Conservation (phyloP, 208 protist genomes). For the Borovskyia barvae region DNA sequence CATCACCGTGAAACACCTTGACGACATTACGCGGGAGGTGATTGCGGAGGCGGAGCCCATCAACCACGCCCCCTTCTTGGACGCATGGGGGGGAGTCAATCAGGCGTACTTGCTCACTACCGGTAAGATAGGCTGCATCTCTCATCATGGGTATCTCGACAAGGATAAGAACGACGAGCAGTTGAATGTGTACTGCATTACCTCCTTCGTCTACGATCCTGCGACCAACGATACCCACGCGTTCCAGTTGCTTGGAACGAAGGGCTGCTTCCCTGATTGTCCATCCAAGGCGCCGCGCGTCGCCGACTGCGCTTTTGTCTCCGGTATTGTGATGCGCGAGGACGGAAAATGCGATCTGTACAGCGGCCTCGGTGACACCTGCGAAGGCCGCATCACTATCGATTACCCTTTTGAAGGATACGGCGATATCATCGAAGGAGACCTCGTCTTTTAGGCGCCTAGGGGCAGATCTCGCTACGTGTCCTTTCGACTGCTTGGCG, state of each 20-base stretch:
- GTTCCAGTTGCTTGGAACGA: constrained; percentile 36
- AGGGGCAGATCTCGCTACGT: no score
- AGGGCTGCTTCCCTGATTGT: constrained; percentile 35
- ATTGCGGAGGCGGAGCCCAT: constrained; percentile 25
- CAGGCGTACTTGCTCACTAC: constrained; percentile 41
- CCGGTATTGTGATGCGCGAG: constrained; percentile 58
- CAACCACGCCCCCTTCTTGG: constrained; percentile 15
- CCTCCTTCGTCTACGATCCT: constrained; percentile 34
- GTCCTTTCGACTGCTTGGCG: no score
- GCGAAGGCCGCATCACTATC: constrained; percentile 61
- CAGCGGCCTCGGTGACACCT: constrained; percentile 60
- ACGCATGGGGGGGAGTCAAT: constrained; percentile 44
- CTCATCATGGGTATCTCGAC: constrained; percentile 36
- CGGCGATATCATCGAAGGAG: constrained; percentile 24
- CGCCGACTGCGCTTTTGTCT: constrained; percentile 46
- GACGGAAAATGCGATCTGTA: constrained; percentile 72
- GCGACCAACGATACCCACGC: constrained; percentile 22
- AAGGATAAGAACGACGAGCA: constrained; percentile 12
- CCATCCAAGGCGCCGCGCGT: constrained; percentile 27
- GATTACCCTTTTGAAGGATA: constrained; percentile 68
- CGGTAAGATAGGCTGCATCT: constrained; percentile 38
- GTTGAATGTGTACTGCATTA: constrained; percentile 32
- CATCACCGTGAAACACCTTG: constrained; percentile 28
- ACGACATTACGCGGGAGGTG: constrained; percentile 27
- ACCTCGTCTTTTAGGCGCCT: constrained; percentile 22